Base-by-base conservation (phyloP, 2,329 filamentous ascomycete species). In the Colletotrichum tamarilloi region DNA sequence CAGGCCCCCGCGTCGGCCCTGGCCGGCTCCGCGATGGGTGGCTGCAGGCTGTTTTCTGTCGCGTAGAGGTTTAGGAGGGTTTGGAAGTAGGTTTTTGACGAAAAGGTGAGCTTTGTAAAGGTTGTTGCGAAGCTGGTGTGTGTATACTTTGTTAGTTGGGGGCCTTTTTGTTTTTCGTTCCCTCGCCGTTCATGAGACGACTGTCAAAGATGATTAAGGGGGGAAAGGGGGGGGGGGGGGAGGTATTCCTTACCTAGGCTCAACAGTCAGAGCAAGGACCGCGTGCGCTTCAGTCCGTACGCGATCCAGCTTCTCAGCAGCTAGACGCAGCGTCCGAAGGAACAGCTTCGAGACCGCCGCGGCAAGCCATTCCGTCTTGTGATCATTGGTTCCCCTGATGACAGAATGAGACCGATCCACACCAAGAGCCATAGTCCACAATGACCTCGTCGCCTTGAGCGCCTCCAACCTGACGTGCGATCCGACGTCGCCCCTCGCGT, bases 221-320 rank as follows among this genome's bases (percentile, higher is more conserved):
- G 12, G 12, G 5, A 42, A 42, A 42, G 5, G 35, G 35, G 30
- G 28, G 28, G 46, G 46, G 28, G 32, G 11, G 38, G 19, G n/a
- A 42, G 26, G 42, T 19, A 6, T 19, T 81, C 84, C 60, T 70
- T 80, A 92, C 90, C 81, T 82, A 28, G 84, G 74, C 30, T 82
- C 75, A n/a, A 90, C 76, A 26, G 84, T 77, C 58, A 88, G 76
- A 5, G 83, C 82, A 58, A 92, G 77, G 11, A 87, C 87, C 38
- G 85, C 82, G 74, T 92, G 91, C 1, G 92, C 93, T 75, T 91
- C 88, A 0, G 90, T 85, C 28, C 97, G 91, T 22, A 98, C 93
- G 75, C 94, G 93, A 81, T 98, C 96, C 2, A 98, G 87, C 80
- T 97, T 98, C 82, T 99, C 97, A 0, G 94, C 90, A 2, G 95